A percentile compares a stretch with the other conserved stretches of the same genome.
These are phyloP conservation scores for Paraphaeosphaeria minitans DNA, from an alignment of 2,329 filamentous ascomycete species.

Conservation along the genomic window DNA sequence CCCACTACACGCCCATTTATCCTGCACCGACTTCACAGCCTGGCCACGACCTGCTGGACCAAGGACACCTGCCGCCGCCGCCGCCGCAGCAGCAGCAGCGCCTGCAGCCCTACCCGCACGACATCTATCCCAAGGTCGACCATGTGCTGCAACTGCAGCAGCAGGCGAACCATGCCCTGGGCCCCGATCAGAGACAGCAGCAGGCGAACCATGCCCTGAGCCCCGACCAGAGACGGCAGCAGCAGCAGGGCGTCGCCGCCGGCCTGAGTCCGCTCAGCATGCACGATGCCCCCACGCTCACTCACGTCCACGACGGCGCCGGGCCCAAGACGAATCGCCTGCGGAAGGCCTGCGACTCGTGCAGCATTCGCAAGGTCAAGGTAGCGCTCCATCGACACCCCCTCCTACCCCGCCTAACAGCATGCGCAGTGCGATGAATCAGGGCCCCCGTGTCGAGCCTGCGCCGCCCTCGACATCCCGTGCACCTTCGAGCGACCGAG, in stretches of 20 bases:
- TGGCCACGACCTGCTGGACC: background rate
- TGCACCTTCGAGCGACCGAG: slow-evolving; percentile 70
- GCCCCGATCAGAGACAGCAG: slow-evolving; percentile 27
- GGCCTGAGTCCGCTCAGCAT: slow-evolving; percentile 13
- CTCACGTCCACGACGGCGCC: slow-evolving; percentile 20
- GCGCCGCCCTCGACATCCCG: slow-evolving; percentile 67
- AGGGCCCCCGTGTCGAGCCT: slow-evolving; percentile 70
- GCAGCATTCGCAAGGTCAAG: slow-evolving; percentile 51
- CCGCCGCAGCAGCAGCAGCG: no score
- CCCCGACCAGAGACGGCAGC: slow-evolving; percentile 23
- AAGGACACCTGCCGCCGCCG: slow-evolving; percentile 18
- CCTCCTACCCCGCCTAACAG: slow-evolving; percentile 16
- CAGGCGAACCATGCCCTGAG: slow-evolving; percentile 34
- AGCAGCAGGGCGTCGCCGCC: slow-evolving; percentile 14
- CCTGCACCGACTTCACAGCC: slow-evolving; percentile 20
- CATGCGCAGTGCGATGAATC: slow-evolving; percentile 64
- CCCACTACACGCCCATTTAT: slow-evolving; percentile 44
- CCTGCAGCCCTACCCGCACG: slow-evolving; percentile 29
- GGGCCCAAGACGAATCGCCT: slow-evolving; percentile 41
- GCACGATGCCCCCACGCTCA: slow-evolving; percentile 22
- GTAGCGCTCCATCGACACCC: slow-evolving; percentile 11
- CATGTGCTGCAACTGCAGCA: slow-evolving; percentile 46
- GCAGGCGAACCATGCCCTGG: slow-evolving; percentile 43
- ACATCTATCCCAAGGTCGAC: slow-evolving; percentile 43
- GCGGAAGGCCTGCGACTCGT: slow-evolving; percentile 50